Evolutionary conservation across 2,329 filamentous ascomycete genomes (phyloP).

Genomic region (Penicillium sp.): DNA sequence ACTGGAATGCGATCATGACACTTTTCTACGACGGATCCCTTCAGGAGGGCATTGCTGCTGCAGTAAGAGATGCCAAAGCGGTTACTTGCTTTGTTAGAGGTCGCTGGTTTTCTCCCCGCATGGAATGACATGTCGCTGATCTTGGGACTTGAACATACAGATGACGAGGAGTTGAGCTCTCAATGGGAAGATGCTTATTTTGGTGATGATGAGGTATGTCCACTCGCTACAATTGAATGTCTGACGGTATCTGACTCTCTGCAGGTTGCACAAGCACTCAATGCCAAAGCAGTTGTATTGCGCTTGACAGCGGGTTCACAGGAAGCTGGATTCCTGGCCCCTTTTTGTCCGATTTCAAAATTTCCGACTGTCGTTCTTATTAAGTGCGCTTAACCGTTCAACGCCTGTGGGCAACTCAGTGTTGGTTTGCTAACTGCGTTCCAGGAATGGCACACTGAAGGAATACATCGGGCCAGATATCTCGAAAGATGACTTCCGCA

Average conservation of each 20-base stretch:
- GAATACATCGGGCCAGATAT: conserved; percentile 70
- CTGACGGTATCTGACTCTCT: conserved; percentile 9
- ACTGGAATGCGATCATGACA: conserved; percentile 18
- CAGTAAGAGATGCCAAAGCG: conserved; percentile 71
- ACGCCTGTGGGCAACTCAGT: neutral
- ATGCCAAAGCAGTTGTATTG: conserved; percentile 65
- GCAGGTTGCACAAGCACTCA: conserved; percentile 58
- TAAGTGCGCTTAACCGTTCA: conserved; percentile 49
- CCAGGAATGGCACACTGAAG: conserved; percentile 69
- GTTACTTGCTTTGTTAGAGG: conserved; percentile 83
- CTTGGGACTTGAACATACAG: conserved; percentile 43
- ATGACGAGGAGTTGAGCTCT: conserved; percentile 66
- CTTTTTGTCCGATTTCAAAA: conserved; percentile 76
- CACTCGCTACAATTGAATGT: neutral
- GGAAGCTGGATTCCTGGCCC: conserved; percentile 77
- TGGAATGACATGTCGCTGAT: conserved; percentile 10
- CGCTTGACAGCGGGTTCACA: conserved; percentile 69
- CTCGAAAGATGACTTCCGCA: conserved; percentile 64
- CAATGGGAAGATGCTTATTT: conserved; percentile 70
- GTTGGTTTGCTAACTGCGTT: conserved; percentile 13
- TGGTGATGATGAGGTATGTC: conserved; percentile 53
- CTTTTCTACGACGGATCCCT: conserved; percentile 84
- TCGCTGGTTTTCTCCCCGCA: conserved; percentile 40
- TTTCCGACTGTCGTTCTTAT: conserved; percentile 80
- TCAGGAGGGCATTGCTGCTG: conserved; percentile 74